Evolutionary conservation across 805 yeast genomes (phyloP).

Genomic region (Saturnispora besseyi): DNA sequence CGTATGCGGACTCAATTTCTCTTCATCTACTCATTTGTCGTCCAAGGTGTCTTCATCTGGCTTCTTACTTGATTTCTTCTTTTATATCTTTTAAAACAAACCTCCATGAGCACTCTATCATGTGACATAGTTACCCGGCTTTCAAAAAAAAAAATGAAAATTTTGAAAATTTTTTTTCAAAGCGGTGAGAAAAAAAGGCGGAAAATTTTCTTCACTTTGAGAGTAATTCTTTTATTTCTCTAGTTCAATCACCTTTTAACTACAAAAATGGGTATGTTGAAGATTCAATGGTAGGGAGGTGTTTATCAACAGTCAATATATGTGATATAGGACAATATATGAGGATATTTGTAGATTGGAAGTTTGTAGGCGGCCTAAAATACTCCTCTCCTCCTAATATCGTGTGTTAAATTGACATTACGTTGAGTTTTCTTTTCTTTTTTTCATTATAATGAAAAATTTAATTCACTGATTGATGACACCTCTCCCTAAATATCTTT

Average conservation of each 20-base stretch:
- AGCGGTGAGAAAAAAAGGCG: not conserved
- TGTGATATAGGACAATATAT: too few relatives aligned
- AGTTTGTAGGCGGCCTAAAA: too few relatives aligned
- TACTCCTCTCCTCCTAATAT: too few relatives aligned
- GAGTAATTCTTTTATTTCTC: not conserved
- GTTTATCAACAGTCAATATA: not conserved
- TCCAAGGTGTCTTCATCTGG: constrained; percentile 73
- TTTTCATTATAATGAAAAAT: too few relatives aligned
- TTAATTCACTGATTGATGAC: too few relatives aligned
- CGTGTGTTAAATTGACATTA: too few relatives aligned
- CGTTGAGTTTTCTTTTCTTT: too few relatives aligned
- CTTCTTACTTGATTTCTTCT: constrained; percentile 36
- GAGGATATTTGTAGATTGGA: too few relatives aligned
- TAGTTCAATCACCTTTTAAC: constrained; percentile 3
- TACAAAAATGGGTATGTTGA: constrained; percentile 6
- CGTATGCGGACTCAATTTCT: constrained; percentile 80
- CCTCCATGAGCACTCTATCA: not conserved
- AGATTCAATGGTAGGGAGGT: not conserved
- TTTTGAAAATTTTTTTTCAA: not conserved
- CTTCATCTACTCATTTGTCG: constrained; percentile 72
- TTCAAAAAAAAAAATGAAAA: not conserved
- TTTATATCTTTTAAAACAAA: not conserved
- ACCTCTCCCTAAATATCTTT: too few relatives aligned
- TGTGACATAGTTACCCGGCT: constrained; percentile 1
- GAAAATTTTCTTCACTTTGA: constrained; percentile 1